A percentile compares a stretch with the other conserved stretches of the same genome.
phyloP scores from a whole-genome alignment of 495 filamentous ascomycete genomes.

The Hypoxylon intermedium region DNA sequence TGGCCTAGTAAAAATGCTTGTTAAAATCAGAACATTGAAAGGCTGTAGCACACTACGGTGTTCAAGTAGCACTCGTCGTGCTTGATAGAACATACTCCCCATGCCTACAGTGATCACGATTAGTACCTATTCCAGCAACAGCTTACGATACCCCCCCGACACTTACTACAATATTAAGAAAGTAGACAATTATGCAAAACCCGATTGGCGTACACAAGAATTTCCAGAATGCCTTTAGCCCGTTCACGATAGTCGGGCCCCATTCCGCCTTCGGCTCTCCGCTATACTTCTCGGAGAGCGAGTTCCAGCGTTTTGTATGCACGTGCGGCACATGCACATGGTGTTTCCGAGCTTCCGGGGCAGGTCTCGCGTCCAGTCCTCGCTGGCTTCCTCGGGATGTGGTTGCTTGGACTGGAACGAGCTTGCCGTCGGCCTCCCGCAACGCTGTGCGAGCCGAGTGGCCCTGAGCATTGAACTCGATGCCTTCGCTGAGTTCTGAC shows the following conservation, averaged over 20 bases:
- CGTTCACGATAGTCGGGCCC: slow-evolving; percentile 34
- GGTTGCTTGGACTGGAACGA: slow-evolving; percentile 6
- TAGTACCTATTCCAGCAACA: background rate
- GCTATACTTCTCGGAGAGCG: slow-evolving; percentile 1
- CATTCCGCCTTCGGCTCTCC: slow-evolving; percentile 30
- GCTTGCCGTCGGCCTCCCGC: slow-evolving; percentile 14
- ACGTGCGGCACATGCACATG: too few species aligned
- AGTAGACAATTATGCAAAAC: slow-evolving; percentile 70
- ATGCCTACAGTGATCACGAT: slow-evolving; percentile 11
- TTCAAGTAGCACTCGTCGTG: too few species aligned
- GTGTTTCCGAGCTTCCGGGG: background rate
- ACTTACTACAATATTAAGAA: slow-evolving; percentile 73
- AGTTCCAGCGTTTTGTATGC: background rate
- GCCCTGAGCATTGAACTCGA: slow-evolving; percentile 37
- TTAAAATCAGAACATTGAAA: slow-evolving; percentile 1
- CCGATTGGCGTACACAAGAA: slow-evolving; percentile 59
- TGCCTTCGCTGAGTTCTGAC: slow-evolving; percentile 16
- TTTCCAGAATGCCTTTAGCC: slow-evolving; percentile 42
- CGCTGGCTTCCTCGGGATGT: background rate
- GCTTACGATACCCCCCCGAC: slow-evolving; percentile 38
- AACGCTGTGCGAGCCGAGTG: slow-evolving; percentile 22
- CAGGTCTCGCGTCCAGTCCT: background rate
- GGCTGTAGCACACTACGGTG: too few species aligned
- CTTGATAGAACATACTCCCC: slow-evolving; percentile 12
- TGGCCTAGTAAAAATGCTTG: slow-evolving; percentile 49